Conservation (phyloP, 78 protist species). For the Paratrimastix pyriformis region DNA sequence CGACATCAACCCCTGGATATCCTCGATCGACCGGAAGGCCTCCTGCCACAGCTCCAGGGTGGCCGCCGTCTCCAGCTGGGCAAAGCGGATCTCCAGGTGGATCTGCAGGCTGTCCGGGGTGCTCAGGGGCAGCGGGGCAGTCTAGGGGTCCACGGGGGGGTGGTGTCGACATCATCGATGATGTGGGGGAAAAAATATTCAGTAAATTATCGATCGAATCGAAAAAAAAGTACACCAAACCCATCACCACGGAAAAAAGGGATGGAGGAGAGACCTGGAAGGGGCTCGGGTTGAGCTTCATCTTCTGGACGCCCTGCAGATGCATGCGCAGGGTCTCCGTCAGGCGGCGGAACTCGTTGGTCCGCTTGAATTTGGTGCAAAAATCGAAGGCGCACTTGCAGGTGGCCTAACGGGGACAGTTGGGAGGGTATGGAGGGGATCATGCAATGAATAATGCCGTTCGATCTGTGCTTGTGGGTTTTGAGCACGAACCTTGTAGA, state of each 20-base stretch:
- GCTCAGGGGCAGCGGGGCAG: slow-evolving; percentile 30
- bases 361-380: slow-evolving; percentile 68
- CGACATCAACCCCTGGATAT: slow-evolving; percentile 51
- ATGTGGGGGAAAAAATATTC: no score
- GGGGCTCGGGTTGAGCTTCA: no score
- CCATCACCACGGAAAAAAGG: no score
- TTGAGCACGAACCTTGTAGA: slow-evolving; percentile 40
- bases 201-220: no score
- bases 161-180: no score
- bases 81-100: slow-evolving; percentile 64
- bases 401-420: background rate
- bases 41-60: slow-evolving; percentile 71
- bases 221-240: no score
- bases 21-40: slow-evolving; percentile 65
- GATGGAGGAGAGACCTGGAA: no score
- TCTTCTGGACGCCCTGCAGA: no score
- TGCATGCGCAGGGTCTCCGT: no score
- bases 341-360: slow-evolving; percentile 63
- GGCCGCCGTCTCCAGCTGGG: slow-evolving; percentile 63
- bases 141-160: no score
- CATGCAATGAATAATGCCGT: background rate
- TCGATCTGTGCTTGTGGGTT: background rate
- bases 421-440: background rate
- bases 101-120: slow-evolving; percentile 45
- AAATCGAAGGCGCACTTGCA: slow-evolving; percentile 58